These are phyloP conservation scores for Dioscorea alata DNA, from an alignment of 106 monocot genomes.

Conservation along the genomic window DNA sequence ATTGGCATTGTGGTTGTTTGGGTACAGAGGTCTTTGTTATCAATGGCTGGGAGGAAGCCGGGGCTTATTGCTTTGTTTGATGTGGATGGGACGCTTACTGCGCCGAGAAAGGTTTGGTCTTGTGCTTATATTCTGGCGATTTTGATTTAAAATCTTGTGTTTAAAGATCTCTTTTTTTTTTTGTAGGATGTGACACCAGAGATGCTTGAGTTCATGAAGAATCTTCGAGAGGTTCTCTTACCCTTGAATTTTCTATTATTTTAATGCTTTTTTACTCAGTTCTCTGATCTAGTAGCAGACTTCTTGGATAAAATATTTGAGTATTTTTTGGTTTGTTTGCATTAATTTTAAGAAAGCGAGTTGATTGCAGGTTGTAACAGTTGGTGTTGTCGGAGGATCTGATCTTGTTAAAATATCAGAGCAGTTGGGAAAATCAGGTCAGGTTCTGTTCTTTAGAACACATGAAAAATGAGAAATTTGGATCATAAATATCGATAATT, in stretches of 20 bases:
- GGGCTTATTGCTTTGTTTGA: constrained; percentile 84
- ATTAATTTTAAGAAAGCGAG: background rate
- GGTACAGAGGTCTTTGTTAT: background rate
- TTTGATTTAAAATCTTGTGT: background rate
- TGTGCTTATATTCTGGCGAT: background rate
- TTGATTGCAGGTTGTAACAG: constrained; percentile 60
- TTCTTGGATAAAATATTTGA: background rate
- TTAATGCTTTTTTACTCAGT: background rate
- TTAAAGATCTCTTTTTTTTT: background rate
- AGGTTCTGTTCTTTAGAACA: no score
- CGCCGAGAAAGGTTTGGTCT: constrained; percentile 70
- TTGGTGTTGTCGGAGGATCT: constrained; percentile 94
- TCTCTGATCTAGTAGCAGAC: background rate
- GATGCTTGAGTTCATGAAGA: constrained; percentile 77
- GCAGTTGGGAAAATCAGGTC: constrained; percentile 80
- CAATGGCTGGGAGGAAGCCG: constrained; percentile 36
- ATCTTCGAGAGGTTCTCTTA: constrained; percentile 56
- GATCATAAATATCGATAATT: no score
- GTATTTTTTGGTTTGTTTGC: background rate
- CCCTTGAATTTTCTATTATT: background rate
- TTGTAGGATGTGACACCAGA: constrained; percentile 53
- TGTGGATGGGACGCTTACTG: constrained; percentile 96
- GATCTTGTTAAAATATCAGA: constrained; percentile 94
- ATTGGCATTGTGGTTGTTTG: background rate
- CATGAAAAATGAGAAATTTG: no score